A percentile compares a stretch with the other conserved stretches of the same genome.
Conservation (phyloP, 2,329 filamentous ascomycete species). For the Furcasterigmium furcatum region DNA sequence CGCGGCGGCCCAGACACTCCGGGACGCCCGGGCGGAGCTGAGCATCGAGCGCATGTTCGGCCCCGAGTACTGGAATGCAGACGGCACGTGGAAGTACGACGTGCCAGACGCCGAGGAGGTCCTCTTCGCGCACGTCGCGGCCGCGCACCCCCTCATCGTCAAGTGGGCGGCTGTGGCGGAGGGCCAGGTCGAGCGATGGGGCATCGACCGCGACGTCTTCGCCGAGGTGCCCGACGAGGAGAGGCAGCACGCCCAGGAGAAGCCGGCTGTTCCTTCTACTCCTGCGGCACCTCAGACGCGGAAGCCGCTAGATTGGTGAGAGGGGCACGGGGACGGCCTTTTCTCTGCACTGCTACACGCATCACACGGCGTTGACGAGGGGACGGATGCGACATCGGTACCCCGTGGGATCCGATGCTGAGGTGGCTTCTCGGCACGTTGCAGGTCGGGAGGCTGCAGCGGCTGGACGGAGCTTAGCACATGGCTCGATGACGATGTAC, state of each 20-base stretch:
- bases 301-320: not conserved
- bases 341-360: not conserved
- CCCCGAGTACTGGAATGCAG: conserved; percentile 61
- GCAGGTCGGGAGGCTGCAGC: not conserved
- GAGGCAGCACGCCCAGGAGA: conserved; percentile 5
- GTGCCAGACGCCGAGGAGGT: conserved; percentile 39
- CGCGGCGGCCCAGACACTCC: conserved; percentile 26
- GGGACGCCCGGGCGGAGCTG: conserved; percentile 56
- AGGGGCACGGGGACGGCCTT: not conserved
- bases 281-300: not conserved
- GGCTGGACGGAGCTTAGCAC: not conserved
- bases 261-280: conserved; percentile 4
- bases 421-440: not conserved
- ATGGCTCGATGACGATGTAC: too few relatives aligned
- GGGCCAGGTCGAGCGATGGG: conserved; percentile 26
- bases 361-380: not conserved
- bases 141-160: conserved; percentile 62
- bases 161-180: conserved; percentile 51
- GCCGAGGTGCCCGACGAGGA: conserved; percentile 26
- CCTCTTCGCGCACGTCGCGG: conserved; percentile 60
- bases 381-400: too few relatives aligned
- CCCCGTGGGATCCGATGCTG: not conserved
- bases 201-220: conserved; percentile 24
- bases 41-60: conserved; percentile 61
- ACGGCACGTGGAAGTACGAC: conserved; percentile 69